These are phyloP conservation scores for Botrytis sinoallii DNA, from an alignment of 2,329 filamentous ascomycete genomes.

Conservation along the genomic window DNA sequence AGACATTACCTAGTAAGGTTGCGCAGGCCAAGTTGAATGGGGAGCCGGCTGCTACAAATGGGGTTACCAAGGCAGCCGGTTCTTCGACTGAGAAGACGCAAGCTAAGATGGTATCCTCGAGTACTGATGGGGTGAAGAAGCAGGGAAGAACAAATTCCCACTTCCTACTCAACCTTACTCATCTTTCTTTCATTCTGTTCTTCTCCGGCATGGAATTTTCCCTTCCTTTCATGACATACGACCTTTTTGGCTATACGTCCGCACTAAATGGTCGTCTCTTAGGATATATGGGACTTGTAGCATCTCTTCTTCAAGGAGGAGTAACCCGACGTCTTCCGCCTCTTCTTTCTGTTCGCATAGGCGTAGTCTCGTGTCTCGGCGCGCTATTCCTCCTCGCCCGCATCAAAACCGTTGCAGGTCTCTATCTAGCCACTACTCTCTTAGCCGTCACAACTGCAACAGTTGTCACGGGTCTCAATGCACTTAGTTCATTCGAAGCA, in stretches of 20 bases:
- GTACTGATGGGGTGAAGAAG: conserved; percentile 27
- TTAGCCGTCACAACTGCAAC: conserved; percentile 90
- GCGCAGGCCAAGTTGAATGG: conserved; percentile 34
- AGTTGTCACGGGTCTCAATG: conserved; percentile 90
- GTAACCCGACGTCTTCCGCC: conserved; percentile 83
- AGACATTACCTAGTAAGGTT: conserved; percentile 69
- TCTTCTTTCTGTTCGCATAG: conserved; percentile 73
- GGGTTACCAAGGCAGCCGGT: conserved; percentile 22
- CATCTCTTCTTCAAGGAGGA: conserved; percentile 89
- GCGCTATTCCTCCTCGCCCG: conserved; percentile 78
- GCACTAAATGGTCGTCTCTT: conserved; percentile 80
- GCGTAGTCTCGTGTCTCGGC: conserved; percentile 70
- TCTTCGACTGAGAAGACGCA: conserved; percentile 20
- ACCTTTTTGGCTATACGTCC: conserved; percentile 80
- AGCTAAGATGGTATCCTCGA: conserved; percentile 31
- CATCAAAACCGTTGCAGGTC: conserved; percentile 61
- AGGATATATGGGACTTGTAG: conserved; percentile 86
- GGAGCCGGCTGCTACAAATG: conserved; percentile 29
- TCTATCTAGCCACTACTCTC: conserved; percentile 80
- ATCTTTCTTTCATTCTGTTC: conserved; percentile 90
- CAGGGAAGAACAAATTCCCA: conserved; percentile 69
- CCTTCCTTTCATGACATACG: conserved; percentile 94
- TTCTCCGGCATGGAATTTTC: conserved; percentile 99
- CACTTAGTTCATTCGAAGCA: conserved; percentile 87
- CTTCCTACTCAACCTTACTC: conserved; percentile 74